These are phyloP conservation scores for Hippophae gyantsensis DNA, from an alignment of 306 rosid genomes.

Conservation along the genomic window DNA sequence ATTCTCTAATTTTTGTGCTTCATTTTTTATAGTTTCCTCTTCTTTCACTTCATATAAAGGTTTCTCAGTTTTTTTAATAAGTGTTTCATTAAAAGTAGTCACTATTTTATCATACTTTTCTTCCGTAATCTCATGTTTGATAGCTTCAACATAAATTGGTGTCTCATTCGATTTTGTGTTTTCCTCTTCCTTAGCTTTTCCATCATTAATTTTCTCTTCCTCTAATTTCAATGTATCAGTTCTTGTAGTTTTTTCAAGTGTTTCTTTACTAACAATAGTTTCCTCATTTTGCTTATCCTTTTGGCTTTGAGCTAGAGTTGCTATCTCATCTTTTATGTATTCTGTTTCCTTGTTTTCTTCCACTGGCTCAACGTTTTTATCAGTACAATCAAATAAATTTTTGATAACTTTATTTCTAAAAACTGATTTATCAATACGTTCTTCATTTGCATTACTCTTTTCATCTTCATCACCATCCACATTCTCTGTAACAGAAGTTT, in stretches of 20 bases:
- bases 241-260: no score
- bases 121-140: conserved; percentile 19
- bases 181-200: no score
- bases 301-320: conserved; percentile 16
- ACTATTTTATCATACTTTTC: conserved; percentile 32
- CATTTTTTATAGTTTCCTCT: conserved; percentile 24
- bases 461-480: conserved; percentile 23
- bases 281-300: no score
- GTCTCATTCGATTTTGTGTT: neutral
- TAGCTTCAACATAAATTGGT: conserved; percentile 17
- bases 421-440: conserved; percentile 5
- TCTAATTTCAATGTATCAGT: no score
- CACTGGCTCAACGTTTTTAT: conserved; percentile 9
- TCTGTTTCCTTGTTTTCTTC: conserved; percentile 14
- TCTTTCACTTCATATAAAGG: conserved; percentile 36
- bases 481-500: conserved; percentile 12
- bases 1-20: conserved; percentile 19
- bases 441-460: conserved; percentile 9
- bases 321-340: conserved; percentile 15
- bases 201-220: no score
- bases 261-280: no score
- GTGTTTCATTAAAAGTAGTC: conserved; percentile 19
- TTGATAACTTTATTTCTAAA: conserved; percentile 7
- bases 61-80: conserved; percentile 27
- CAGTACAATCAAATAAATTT: conserved; percentile 6